Evolutionary conservation across 1,139 yeast genomes (phyloP).

Genomic region (Blastobotrys arbuscula): DNA sequence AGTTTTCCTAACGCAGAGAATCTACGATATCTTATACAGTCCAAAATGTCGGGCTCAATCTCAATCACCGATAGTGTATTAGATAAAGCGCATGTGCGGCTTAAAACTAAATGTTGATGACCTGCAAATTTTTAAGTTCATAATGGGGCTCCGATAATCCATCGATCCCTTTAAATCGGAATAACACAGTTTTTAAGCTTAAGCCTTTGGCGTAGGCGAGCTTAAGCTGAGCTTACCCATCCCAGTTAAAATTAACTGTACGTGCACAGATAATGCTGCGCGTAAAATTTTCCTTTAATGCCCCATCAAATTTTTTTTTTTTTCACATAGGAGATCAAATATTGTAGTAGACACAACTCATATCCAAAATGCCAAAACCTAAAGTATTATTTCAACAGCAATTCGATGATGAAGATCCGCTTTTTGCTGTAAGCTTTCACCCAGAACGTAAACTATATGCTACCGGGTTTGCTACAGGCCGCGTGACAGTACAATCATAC

Average conservation of each 20-base stretch:
- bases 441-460: conserved; percentile 63
- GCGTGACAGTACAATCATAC: conserved; percentile 44
- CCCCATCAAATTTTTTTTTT: neutral
- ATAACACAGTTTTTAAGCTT: no score
- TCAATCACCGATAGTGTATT: no score
- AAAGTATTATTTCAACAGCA: conserved; percentile 22
- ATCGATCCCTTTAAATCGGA: no score
- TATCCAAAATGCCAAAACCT: conserved; percentile 8
- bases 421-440: conserved; percentile 76
- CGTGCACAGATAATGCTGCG: neutral
- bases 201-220: no score
- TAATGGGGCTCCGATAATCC: no score
- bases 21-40: no score
- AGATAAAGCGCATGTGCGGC: no score
- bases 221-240: no score
- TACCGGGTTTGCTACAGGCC: conserved; percentile 77
- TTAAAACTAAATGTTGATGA: conserved; percentile 90
- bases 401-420: conserved; percentile 43
- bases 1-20: no score
- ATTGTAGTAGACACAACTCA: neutral
- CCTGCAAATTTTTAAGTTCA: no score
- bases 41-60: no score
- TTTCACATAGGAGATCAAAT: neutral
- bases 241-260: no score
- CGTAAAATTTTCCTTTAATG: neutral